These are phyloP conservation scores for Cercospora sesami DNA, from an alignment of 2,329 filamentous ascomycete species.

Conservation along the genomic window DNA sequence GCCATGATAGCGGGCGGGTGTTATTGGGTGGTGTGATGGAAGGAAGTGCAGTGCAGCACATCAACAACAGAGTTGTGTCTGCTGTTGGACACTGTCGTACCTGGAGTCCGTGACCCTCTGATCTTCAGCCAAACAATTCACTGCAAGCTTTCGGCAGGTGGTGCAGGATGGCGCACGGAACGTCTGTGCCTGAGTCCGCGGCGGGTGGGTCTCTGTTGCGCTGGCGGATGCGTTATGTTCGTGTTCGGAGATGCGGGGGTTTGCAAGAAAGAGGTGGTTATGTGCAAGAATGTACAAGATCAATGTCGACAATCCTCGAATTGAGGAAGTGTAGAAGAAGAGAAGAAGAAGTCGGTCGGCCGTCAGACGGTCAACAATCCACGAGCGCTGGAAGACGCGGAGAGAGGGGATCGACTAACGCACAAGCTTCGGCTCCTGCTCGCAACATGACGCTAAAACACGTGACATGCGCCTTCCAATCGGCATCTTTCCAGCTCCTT, in stretches of 20 bases:
- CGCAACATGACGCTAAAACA: not conserved
- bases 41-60: not conserved
- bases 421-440: not conserved
- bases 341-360: not conserved
- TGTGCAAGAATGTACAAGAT: not conserved
- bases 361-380: not conserved
- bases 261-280: not conserved
- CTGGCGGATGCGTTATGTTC: not conserved
- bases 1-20: not conserved
- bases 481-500: not conserved
- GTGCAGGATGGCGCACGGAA: slow-evolving; percentile 5
- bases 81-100: not conserved
- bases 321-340: not conserved
- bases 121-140: not conserved
- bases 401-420: not conserved
- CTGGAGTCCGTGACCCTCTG: not conserved
- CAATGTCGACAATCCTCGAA: not conserved
- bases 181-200: slow-evolving; percentile 6
- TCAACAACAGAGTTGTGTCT: not conserved
- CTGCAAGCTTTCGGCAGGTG: slow-evolving; percentile 1
- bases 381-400: not conserved
- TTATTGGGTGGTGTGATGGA: not conserved
- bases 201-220: not conserved
- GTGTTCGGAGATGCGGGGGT: not conserved
- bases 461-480: not conserved